Percentiles rank a stretch among this genome's conserved stretches.
These are phyloP conservation scores for Cercospora sojina DNA, from an alignment of 2,329 filamentous ascomycete species.

Conservation along the genomic window DNA sequence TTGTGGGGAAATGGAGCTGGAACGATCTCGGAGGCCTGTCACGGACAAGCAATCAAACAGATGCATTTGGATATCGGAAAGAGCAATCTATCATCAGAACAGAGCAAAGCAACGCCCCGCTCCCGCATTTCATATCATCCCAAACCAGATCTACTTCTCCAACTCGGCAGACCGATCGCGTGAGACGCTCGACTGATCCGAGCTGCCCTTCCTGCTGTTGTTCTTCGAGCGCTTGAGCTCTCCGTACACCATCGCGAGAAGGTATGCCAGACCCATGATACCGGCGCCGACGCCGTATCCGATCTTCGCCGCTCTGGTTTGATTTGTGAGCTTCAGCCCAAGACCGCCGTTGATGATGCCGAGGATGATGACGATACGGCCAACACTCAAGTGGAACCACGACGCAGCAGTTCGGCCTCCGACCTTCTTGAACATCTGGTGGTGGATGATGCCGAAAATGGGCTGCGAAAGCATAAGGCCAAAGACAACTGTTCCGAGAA, in stretches of 20 bases:
- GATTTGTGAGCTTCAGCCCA: conserved; percentile 50
- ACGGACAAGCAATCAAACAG: neutral
- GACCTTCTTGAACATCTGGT: conserved; percentile 45
- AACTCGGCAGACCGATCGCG: neutral
- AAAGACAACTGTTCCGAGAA: conserved; percentile 56
- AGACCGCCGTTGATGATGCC: conserved; percentile 59
- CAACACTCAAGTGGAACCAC: conserved; percentile 37
- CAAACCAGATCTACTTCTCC: neutral
- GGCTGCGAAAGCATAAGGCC: conserved; percentile 56
- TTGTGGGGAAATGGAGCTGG: neutral
- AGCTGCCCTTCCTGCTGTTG: conserved; percentile 1
- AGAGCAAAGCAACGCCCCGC: neutral
- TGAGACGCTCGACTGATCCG: neutral
- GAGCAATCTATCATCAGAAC: neutral
- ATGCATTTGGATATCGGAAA: neutral
- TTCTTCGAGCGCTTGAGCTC: conserved; percentile 28
- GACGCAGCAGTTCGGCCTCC: conserved; percentile 48
- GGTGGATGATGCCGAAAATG: conserved; percentile 54
- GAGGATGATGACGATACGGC: conserved; percentile 46
- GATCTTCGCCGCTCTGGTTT: conserved; percentile 38
- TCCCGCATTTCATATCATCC: neutral
- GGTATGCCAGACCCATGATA: conserved; percentile 48
- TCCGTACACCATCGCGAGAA: conserved; percentile 35
- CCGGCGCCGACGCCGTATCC: conserved; percentile 53
- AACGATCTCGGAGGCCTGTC: neutral